phyloP scores from a whole-genome alignment of 2,329 filamentous ascomycete species.

The Myriosclerotinia duriaeana region DNA sequence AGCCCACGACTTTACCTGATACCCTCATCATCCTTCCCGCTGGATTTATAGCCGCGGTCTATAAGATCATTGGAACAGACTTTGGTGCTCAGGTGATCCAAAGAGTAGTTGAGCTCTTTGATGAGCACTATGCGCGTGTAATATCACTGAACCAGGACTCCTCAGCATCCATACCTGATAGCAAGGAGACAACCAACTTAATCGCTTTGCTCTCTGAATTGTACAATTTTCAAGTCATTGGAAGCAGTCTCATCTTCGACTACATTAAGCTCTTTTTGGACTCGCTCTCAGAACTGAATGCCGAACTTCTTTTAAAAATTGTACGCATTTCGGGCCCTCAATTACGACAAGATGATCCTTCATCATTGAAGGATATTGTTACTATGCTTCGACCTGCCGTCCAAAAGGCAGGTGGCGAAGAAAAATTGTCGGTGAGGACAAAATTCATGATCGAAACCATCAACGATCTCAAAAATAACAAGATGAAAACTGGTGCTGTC shows the following conservation, averaged over 20 bases:
- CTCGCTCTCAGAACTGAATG: slow-evolving; percentile 78
- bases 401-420: slow-evolving; percentile 65
- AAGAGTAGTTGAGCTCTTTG: slow-evolving; percentile 72
- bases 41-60: slow-evolving; percentile 83
- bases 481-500: slow-evolving; percentile 70
- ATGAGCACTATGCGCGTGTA: slow-evolving; percentile 56
- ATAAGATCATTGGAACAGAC: slow-evolving; percentile 82
- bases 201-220: slow-evolving; percentile 80
- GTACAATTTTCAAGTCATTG: slow-evolving; percentile 88
- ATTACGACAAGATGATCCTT: slow-evolving; percentile 83
- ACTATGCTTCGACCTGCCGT: slow-evolving; percentile 73
- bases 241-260: slow-evolving; percentile 82
- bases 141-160: slow-evolving; percentile 39
- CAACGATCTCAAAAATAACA: slow-evolving; percentile 91
- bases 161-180: slow-evolving; percentile 32
- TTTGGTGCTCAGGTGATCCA: slow-evolving; percentile 87
- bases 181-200: slow-evolving; percentile 71
- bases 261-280: slow-evolving; percentile 77
- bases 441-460: slow-evolving; percentile 98
- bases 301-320: slow-evolving; percentile 81
- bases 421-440: slow-evolving; percentile 77
- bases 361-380: slow-evolving; percentile 85
- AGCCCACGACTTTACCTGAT: slow-evolving; percentile 75
- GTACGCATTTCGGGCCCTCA: slow-evolving; percentile 80
- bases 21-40: slow-evolving; percentile 89